phyloP scores from a whole-genome alignment of 2,329 filamentous ascomycete genomes.

The Aspergillus fijiensis region DNA sequence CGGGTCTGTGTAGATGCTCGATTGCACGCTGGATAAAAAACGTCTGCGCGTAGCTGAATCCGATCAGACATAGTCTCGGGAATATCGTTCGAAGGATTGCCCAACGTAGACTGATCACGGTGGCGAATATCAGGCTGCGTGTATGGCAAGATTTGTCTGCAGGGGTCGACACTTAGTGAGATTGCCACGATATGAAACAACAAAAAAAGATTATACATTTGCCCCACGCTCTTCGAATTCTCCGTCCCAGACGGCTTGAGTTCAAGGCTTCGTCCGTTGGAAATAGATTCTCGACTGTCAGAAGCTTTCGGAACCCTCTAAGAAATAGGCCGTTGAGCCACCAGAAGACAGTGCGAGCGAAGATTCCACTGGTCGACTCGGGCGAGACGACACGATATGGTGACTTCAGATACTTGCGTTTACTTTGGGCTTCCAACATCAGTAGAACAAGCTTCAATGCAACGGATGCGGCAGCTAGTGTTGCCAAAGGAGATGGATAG shows the following conservation, averaged over 20 bases:
- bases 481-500: conserved; percentile 31
- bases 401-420: conserved; percentile 28
- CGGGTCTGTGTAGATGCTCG: conserved; percentile 14
- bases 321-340: conserved; percentile 38
- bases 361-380: conserved; percentile 25
- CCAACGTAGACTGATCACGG: conserved; percentile 23
- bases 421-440: conserved; percentile 46
- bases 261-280: not conserved
- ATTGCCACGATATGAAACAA: not conserved
- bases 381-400: conserved; percentile 15
- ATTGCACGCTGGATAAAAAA: conserved; percentile 30
- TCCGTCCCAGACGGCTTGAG: not conserved
- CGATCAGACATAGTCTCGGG: conserved; percentile 22
- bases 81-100: conserved; percentile 16
- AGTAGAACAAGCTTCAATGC: conserved; percentile 44
- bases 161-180: not conserved
- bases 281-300: conserved; percentile 21
- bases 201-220: not conserved
- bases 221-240: not conserved
- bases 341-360: conserved; percentile 34
- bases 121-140: conserved; percentile 13
- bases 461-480: conserved; percentile 37
- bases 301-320: conserved; percentile 21
- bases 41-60: conserved; percentile 23
- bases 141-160: not conserved